Evolutionary conservation across 2,329 filamentous ascomycete species (phyloP).

Genomic region (Paracoccidioides brasiliensis): DNA sequence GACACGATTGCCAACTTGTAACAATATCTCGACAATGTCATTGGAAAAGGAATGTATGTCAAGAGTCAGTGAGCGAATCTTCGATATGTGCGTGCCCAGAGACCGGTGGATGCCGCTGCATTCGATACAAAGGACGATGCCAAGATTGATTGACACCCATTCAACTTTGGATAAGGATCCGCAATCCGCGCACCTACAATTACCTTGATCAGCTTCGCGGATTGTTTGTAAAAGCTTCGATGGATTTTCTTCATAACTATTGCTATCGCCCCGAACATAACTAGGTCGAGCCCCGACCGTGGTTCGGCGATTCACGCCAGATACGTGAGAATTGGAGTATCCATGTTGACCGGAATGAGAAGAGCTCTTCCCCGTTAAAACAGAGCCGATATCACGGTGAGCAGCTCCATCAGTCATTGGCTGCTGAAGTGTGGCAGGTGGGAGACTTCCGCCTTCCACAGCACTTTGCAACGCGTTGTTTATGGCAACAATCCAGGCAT

Average conservation of each 20-base stretch:
- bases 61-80: slow-evolving; percentile 85
- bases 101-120: slow-evolving; percentile 96
- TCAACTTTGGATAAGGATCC: slow-evolving; percentile 85
- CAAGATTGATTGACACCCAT: slow-evolving; percentile 97
- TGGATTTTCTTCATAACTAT: slow-evolving; percentile 65
- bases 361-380: slow-evolving; percentile 82
- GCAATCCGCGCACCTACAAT: slow-evolving; percentile 89
- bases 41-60: slow-evolving; percentile 94
- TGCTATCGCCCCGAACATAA: slow-evolving; percentile 55
- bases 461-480: slow-evolving; percentile 96
- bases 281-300: slow-evolving; percentile 81
- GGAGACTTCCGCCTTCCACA: slow-evolving; percentile 62
- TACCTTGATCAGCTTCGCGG: slow-evolving; percentile 81
- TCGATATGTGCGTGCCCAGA: slow-evolving; percentile 92
- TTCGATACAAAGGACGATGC: slow-evolving; percentile 92
- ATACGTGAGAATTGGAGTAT: slow-evolving; percentile 28
- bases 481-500: slow-evolving; percentile 87
- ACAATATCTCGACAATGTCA: slow-evolving; percentile 87
- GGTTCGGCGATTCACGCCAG: slow-evolving; percentile 63
- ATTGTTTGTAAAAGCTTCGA: slow-evolving; percentile 78
- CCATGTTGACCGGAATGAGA: slow-evolving; percentile 43
- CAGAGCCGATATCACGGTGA: slow-evolving; percentile 78
- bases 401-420: slow-evolving; percentile 43
- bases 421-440: slow-evolving; percentile 33
- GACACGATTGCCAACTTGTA: slow-evolving; percentile 83